These are phyloP conservation scores for Pyrenochaeta sp. DNA, from an alignment of 2,329 filamentous ascomycete species.

Conservation along the genomic window DNA sequence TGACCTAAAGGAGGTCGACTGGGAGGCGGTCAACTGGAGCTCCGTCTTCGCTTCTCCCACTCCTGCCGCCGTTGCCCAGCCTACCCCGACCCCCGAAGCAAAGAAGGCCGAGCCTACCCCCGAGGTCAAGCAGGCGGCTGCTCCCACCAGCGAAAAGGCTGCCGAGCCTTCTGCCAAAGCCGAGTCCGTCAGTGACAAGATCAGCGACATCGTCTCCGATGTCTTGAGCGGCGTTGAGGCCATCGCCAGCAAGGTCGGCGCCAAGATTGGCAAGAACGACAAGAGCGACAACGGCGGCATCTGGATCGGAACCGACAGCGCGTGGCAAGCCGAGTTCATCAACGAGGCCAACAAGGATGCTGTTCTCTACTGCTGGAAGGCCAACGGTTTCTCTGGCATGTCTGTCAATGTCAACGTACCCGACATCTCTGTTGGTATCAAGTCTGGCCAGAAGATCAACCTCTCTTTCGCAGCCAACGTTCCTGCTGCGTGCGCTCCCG, in stretches of 20 bases:
- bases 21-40: constrained; percentile 37
- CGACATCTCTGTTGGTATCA: constrained; percentile 52
- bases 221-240: constrained; percentile 28
- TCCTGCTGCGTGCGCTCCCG: constrained; percentile 52
- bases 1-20: constrained; percentile 39
- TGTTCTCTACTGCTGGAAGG: constrained; percentile 49
- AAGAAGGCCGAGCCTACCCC: constrained; percentile 15
- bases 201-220: constrained; percentile 24
- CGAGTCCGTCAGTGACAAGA: constrained; percentile 8
- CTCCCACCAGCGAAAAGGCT: constrained; percentile 12
- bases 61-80: constrained; percentile 15
- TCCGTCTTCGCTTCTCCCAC: constrained; percentile 26
- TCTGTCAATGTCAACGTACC: constrained; percentile 47
- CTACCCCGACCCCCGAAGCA: background rate
- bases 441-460: constrained; percentile 45
- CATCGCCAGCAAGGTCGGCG: constrained; percentile 30
- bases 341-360: constrained; percentile 44
- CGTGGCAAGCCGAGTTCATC: constrained; percentile 47
- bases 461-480: constrained; percentile 51
- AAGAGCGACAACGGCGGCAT: constrained; percentile 39
- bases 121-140: constrained; percentile 16
- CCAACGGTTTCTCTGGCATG: constrained; percentile 44
- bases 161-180: constrained; percentile 12
- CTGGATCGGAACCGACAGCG: constrained; percentile 47
- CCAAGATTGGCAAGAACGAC: constrained; percentile 37